Base-by-base conservation (phyloP, 768 basidiomycete genomes). In the Xanthoconium stramineum region DNA sequence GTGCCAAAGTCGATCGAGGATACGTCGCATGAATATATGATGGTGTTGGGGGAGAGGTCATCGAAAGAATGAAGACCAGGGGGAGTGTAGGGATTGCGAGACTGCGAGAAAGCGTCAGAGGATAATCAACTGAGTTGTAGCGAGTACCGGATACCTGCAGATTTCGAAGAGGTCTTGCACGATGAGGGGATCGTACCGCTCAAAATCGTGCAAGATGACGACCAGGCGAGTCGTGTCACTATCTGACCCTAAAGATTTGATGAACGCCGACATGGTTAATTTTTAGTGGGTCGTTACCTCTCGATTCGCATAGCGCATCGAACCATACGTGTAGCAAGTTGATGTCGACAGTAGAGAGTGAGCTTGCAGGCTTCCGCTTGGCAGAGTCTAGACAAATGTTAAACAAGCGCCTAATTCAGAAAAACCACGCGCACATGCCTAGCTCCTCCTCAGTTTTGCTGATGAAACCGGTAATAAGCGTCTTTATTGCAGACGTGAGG, bases 121-220 rank as follows among this genome's bases (percentile, higher is more conserved):
- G 17, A 28, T 39, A 17, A 14, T 35, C 1, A 13, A 32, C 19
- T 8, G 40, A 38, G 44, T 33, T 2, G 19, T 48, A 37, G 46
- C 37, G 36, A n/a, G 39, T 14, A 32, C 13, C 47, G 66, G 32
- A 58, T 49, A 85, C 89, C 86, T 88, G 75, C 80, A 88, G 36
- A 91, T 84, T 51, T 86, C 79, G 40, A 90, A 81, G 17, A 90
- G 63, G 61, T 91, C 88, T 62, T 86, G 82, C 47, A 91, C 68
- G 3, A 91, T 77, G 2, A 59, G 52, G 0, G 81, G 71, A 53
- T 89, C 87, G 47, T 88, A 81, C 64, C 84, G 82, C 63, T 91
- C 89, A 59, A 92, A 89, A 53, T 88, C 85, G 53, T 89, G 87
- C 20, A 91, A 63, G 13, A 91, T 63, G 10, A 88, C 74, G 24